Conservation (phyloP, 2,329 filamentous ascomycete species). For the Alternaria ethzedia region DNA sequence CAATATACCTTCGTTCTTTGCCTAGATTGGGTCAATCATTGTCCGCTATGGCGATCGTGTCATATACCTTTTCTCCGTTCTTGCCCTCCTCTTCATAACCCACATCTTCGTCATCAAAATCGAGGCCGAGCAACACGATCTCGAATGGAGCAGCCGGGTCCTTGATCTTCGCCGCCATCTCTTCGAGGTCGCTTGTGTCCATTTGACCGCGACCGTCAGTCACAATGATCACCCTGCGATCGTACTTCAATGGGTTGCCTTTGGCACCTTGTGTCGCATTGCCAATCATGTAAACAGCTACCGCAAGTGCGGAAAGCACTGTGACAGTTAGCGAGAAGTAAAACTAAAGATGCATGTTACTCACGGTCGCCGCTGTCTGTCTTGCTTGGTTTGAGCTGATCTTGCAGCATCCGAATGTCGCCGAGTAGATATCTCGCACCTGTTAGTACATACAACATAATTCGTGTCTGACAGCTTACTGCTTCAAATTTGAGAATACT, state of each 20-base stretch:
- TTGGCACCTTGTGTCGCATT: slow-evolving; percentile 78
- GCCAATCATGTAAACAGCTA: slow-evolving; percentile 90
- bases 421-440: slow-evolving; percentile 65
- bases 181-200: slow-evolving; percentile 72
- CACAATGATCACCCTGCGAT: slow-evolving; percentile 71
- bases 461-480: slow-evolving; percentile 56
- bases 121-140: slow-evolving; percentile 80
- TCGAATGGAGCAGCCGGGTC: slow-evolving; percentile 71
- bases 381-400: slow-evolving; percentile 69
- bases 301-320: slow-evolving; percentile 81
- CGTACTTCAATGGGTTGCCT: slow-evolving; percentile 45
- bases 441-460: not conserved
- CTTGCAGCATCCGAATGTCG: slow-evolving; percentile 69
- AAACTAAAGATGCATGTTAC: slow-evolving; percentile 8
- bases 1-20: slow-evolving; percentile 75
- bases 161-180: slow-evolving; percentile 77
- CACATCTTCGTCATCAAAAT: slow-evolving; percentile 91
- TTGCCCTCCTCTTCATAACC: slow-evolving; percentile 94
- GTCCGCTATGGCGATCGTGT: not conserved
- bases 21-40: slow-evolving; percentile 50
- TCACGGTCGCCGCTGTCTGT: slow-evolving; percentile 75
- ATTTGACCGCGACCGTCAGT: slow-evolving; percentile 80
- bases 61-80: slow-evolving; percentile 66
- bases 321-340: slow-evolving; percentile 24
- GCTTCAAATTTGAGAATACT: slow-evolving; percentile 68